A percentile compares a stretch with the other conserved stretches of the same genome.
Evolutionary conservation across 768 basidiomycete genomes (phyloP).

Genomic region (Neoboletus magnificus): DNA sequence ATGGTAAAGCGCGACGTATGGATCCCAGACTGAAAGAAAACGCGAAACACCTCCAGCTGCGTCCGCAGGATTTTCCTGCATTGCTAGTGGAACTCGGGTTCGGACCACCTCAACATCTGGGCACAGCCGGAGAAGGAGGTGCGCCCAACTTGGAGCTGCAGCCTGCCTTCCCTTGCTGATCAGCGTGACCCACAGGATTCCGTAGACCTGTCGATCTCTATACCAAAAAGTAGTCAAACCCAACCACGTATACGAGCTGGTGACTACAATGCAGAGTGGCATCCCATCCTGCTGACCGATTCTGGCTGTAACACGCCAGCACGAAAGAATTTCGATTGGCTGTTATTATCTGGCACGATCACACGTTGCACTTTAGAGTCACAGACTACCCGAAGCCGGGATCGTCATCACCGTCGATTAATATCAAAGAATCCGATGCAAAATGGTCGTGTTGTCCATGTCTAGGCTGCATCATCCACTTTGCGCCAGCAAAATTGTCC

Average conservation of each 20-base stretch:
- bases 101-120: constrained; percentile 42
- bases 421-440: not conserved
- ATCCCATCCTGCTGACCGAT: not conserved
- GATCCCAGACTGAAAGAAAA: constrained; percentile 61
- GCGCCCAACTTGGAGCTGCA: constrained; percentile 11
- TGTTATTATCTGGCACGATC: too few species aligned
- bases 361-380: not conserved
- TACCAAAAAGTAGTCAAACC: constrained; percentile 33
- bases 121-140: constrained; percentile 66
- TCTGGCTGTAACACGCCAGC: not conserved
- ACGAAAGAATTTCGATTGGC: not conserved
- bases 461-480: not conserved
- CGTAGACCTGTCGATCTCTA: constrained; percentile 57
- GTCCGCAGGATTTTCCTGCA: constrained; percentile 59
- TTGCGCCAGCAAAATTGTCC: not conserved
- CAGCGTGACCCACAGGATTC: constrained; percentile 11
- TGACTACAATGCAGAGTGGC: not conserved
- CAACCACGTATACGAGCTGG: too few species aligned
- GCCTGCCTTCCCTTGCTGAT: constrained; percentile 1
- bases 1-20: constrained; percentile 73
- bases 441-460: not conserved
- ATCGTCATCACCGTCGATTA: too few species aligned
- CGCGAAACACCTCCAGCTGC: constrained; percentile 50
- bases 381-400: too few species aligned
- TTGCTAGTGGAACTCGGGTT: constrained; percentile 66